A percentile compares a stretch with the other conserved stretches of the same genome.
phyloP scores from a whole-genome alignment of 257 asterid species.

The Plantago ovata region DNA sequence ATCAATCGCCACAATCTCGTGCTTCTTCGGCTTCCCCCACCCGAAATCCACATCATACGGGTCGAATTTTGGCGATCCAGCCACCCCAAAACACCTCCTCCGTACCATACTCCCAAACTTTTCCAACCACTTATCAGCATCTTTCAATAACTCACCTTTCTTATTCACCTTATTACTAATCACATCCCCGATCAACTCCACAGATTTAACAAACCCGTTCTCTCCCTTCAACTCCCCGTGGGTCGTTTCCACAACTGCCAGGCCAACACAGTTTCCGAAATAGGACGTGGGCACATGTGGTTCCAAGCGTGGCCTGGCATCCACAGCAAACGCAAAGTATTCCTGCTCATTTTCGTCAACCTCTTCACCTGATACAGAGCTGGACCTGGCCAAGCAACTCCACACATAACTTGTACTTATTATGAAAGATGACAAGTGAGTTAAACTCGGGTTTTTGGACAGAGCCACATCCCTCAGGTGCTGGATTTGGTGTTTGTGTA shows the following conservation, averaged over 20 bases:
- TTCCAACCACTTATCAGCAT: slow-evolving; percentile 1
- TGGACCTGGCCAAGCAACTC: slow-evolving; percentile 31
- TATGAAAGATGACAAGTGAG: slow-evolving; percentile 31
- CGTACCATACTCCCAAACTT: neutral
- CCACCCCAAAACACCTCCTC: slow-evolving; percentile 8
- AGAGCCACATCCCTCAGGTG: slow-evolving; percentile 20
- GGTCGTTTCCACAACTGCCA: too few species aligned
- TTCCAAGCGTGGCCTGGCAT: slow-evolving; percentile 27
- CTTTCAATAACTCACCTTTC: slow-evolving; percentile 1
- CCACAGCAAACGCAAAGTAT: slow-evolving; percentile 25
- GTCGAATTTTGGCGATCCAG: slow-evolving; percentile 10
- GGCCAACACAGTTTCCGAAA: slow-evolving; percentile 44
- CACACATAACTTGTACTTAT: slow-evolving; percentile 33
- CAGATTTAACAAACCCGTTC: too few species aligned
- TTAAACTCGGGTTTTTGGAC: neutral
- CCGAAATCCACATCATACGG: too few species aligned
- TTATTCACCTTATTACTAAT: slow-evolving; percentile 11
- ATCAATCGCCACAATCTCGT: slow-evolving; percentile 2
- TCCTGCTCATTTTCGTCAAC: slow-evolving; percentile 27
- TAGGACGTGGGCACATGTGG: slow-evolving; percentile 32
- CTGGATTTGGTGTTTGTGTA: slow-evolving; percentile 22
- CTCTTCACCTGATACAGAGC: slow-evolving; percentile 18
- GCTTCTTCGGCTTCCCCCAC: neutral
- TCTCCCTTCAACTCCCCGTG: too few species aligned
- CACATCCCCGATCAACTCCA: slow-evolving; percentile 14